phyloP scores from a whole-genome alignment of 805 yeast species.

The Candida ulmi region DNA sequence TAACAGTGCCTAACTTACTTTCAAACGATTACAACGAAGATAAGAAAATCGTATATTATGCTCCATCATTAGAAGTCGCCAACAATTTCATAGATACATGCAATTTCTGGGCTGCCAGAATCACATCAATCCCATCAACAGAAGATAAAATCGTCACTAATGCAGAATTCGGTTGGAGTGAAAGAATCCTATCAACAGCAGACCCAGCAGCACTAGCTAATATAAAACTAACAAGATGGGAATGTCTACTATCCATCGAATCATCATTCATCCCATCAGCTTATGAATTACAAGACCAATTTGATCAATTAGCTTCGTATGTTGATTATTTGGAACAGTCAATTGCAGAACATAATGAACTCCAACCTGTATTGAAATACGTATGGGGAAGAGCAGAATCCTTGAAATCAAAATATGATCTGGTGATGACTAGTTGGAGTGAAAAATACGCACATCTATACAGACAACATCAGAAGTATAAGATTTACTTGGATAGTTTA shows the following conservation, averaged over 20 bases:
- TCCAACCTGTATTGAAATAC: constrained; percentile 31
- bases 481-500: constrained; percentile 27
- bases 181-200: constrained; percentile 12
- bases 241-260: constrained; percentile 21
- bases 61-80: constrained; percentile 45
- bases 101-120: constrained; percentile 87
- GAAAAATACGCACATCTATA: constrained; percentile 31
- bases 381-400: constrained; percentile 25
- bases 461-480: constrained; percentile 30
- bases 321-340: constrained; percentile 32
- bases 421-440: constrained; percentile 37
- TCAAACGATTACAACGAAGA: constrained; percentile 16
- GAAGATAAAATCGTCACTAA: constrained; percentile 66
- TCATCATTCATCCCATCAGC: constrained; percentile 25
- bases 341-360: constrained; percentile 38
- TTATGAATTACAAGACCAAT: constrained; percentile 31
- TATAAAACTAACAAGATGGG: constrained; percentile 19
- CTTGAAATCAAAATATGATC: constrained; percentile 17
- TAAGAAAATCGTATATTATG: constrained; percentile 18
- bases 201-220: constrained; percentile 22
- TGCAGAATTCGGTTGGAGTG: constrained; percentile 78
- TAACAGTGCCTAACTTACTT: constrained; percentile 19
- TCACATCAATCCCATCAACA: constrained; percentile 68
- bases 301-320: constrained; percentile 32
- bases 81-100: constrained; percentile 67